These are phyloP conservation scores for Colletotrichum sansevieriae DNA, from an alignment of 2,329 filamentous ascomycete genomes.

Conservation along the genomic window DNA sequence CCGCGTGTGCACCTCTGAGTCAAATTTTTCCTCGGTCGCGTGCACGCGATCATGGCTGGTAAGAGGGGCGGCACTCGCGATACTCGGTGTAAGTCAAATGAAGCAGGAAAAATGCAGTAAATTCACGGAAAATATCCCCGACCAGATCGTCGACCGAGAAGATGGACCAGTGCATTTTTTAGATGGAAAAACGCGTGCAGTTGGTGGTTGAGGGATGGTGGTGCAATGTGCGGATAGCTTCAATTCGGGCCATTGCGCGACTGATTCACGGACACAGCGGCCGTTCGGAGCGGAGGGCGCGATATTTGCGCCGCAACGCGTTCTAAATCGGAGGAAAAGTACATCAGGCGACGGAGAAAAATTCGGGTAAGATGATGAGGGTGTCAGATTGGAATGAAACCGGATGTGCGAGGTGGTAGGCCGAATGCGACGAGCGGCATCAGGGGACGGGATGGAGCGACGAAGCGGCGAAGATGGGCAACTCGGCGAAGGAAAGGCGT, in stretches of 20 bases:
- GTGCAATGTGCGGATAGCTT: slow-evolving; percentile 43
- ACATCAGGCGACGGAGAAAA: slow-evolving; percentile 27
- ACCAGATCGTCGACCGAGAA: slow-evolving; percentile 30
- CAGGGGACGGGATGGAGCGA: slow-evolving; percentile 29
- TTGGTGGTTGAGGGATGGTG: slow-evolving; percentile 28
- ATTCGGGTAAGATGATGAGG: slow-evolving; percentile 9
- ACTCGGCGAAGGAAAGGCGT: slow-evolving; percentile 37
- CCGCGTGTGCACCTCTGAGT: slow-evolving; percentile 1
- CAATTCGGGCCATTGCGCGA: slow-evolving; percentile 29
- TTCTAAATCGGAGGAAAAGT: not conserved
- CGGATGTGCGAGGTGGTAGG: slow-evolving; percentile 11
- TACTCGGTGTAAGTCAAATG: slow-evolving; percentile 42
- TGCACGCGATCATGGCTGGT: slow-evolving; percentile 19
- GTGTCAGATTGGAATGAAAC: slow-evolving; percentile 18
- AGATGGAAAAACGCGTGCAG: slow-evolving; percentile 14
- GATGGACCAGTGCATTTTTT: slow-evolving; percentile 18
- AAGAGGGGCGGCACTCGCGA: slow-evolving; percentile 27
- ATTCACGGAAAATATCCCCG: slow-evolving; percentile 31
- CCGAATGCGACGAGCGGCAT: slow-evolving; percentile 33
- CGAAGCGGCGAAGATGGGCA: slow-evolving; percentile 33
- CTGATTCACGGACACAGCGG: slow-evolving; percentile 10
- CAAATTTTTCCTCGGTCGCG: slow-evolving; percentile 29
- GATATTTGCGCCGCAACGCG: slow-evolving; percentile 21
- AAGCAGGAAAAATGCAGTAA: slow-evolving; percentile 31
- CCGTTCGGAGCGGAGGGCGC: slow-evolving; percentile 1